A percentile compares a stretch with the other conserved stretches of the same genome.
phyloP scores from a whole-genome alignment of 306 rosid species.

The Trifolium dubium region DNA sequence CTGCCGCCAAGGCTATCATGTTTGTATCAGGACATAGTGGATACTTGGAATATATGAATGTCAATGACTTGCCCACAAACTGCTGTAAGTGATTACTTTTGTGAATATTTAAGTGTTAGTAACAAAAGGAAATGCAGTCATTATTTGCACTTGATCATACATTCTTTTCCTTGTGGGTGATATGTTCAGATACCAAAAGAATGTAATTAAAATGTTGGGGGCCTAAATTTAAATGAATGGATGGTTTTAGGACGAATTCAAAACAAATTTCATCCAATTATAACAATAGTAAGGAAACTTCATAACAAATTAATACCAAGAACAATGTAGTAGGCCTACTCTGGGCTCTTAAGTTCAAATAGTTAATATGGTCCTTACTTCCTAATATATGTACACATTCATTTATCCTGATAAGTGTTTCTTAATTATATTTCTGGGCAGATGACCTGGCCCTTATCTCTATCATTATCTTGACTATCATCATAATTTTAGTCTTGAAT shows the following conservation, averaged over 20 bases:
- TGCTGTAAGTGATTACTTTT: constrained; percentile 71
- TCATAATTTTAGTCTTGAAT: constrained; percentile 26
- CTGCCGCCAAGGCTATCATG: constrained; percentile 87
- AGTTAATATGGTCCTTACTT: not conserved
- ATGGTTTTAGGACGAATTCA: constrained; percentile 20
- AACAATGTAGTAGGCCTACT: constrained; percentile 14
- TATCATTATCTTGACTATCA: constrained; percentile 7
- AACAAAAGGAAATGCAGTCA: constrained; percentile 23
- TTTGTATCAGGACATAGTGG: constrained; percentile 73
- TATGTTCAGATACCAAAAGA: constrained; percentile 3
- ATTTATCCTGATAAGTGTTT: constrained; percentile 27
- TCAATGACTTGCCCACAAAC: constrained; percentile 74
- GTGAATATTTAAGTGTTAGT: constrained; percentile 29
- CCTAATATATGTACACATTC: not conserved
- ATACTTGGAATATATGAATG: constrained; percentile 63
- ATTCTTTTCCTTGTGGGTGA: constrained; percentile 10
- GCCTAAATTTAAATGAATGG: constrained; percentile 5
- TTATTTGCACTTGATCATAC: constrained; percentile 4
- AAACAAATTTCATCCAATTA: constrained; percentile 4
- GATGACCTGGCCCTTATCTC: constrained; percentile 20
- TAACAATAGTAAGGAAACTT: constrained; percentile 27
- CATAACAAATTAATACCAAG: not conserved
- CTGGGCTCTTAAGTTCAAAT: constrained; percentile 3
- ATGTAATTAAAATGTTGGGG: constrained; percentile 24
- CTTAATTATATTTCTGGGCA: constrained; percentile 21